phyloP scores from a whole-genome alignment of 768 basidiomycete genomes.

The Kwoniella sp. region DNA sequence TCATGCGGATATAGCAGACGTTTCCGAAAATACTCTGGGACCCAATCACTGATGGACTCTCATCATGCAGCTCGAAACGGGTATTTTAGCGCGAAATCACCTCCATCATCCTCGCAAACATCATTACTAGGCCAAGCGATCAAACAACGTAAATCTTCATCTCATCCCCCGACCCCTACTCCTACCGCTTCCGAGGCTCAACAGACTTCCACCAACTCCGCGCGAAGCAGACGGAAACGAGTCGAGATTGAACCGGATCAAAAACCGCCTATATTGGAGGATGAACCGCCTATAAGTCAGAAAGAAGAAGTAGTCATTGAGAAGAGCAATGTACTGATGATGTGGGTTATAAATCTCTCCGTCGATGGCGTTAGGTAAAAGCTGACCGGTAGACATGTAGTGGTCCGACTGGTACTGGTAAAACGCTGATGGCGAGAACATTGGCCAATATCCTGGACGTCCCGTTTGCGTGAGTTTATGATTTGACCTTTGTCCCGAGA shows the following conservation, averaged over 20 bases:
- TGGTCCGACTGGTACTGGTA: conserved; percentile 63
- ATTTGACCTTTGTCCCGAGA: no score
- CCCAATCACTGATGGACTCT: no score
- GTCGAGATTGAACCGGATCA: conserved; percentile 17
- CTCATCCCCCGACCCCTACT: no score
- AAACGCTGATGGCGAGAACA: conserved; percentile 86
- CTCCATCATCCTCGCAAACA: conserved; percentile 10
- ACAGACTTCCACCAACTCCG: neutral
- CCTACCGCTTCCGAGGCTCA: no score
- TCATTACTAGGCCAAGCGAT: conserved; percentile 28
- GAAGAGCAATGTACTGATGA: conserved; percentile 92
- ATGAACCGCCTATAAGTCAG: conserved; percentile 12
- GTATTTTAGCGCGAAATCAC: conserved; percentile 35
- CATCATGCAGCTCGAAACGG: conserved; percentile 49
- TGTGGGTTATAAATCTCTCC: conserved; percentile 64
- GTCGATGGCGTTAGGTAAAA: no score
- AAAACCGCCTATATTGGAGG: conserved; percentile 11
- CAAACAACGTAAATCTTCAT: conserved; percentile 18
- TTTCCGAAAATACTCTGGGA: no score
- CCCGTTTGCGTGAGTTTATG: conserved; percentile 68
- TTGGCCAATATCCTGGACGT: conserved; percentile 89
- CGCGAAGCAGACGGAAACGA: conserved; percentile 1
- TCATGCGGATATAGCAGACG: no score
- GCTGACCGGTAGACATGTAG: conserved; percentile 23
- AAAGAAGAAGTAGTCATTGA: conserved; percentile 62